A percentile compares a stretch with the other conserved stretches of the same genome.
Conservation (phyloP, 345 rosid species). For the Balakata baccata region DNA sequence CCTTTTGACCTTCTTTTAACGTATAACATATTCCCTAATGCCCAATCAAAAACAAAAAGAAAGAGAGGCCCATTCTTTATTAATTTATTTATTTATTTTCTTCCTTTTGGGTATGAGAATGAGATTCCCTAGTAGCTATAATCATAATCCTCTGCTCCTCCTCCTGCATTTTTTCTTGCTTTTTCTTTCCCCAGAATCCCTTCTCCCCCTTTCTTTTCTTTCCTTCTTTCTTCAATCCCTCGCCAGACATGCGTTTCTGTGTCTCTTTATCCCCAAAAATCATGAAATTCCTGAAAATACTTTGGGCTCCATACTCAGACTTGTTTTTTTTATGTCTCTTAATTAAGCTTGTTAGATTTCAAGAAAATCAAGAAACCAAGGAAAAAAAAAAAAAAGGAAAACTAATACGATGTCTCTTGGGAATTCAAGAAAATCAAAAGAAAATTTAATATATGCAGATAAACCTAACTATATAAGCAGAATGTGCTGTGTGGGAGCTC, state of each 20-base stretch:
- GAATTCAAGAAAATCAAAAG: not conserved
- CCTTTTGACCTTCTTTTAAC: slow-evolving; percentile 43
- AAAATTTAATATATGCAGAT: not conserved
- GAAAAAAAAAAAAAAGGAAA: not conserved
- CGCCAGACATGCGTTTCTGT: slow-evolving; percentile 19
- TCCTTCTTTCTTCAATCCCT: slow-evolving; percentile 15
- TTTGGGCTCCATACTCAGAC: no score
- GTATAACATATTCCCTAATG: slow-evolving; percentile 26
- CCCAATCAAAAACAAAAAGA: slow-evolving; percentile 26
- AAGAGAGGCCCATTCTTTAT: not conserved
- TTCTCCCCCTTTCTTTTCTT: no score
- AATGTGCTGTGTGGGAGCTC: no score
- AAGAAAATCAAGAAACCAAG: no score
- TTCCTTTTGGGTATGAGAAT: not conserved
- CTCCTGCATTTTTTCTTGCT: not conserved
- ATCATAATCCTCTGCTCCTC: slow-evolving; percentile 24
- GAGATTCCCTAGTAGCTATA: slow-evolving; percentile 42
- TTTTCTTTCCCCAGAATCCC: slow-evolving; percentile 35
- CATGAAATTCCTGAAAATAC: not conserved
- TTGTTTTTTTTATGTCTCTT: no score
- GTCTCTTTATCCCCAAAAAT: not conserved
- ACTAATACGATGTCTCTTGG: no score
- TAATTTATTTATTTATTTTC: not conserved
- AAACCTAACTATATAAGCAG: no score
- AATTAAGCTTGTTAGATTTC: no score